Evolutionary conservation across 805 yeast species (phyloP), one percentile per base, ranked within the genome.

Genomic region (Yamadazyma olivae): DNA sequence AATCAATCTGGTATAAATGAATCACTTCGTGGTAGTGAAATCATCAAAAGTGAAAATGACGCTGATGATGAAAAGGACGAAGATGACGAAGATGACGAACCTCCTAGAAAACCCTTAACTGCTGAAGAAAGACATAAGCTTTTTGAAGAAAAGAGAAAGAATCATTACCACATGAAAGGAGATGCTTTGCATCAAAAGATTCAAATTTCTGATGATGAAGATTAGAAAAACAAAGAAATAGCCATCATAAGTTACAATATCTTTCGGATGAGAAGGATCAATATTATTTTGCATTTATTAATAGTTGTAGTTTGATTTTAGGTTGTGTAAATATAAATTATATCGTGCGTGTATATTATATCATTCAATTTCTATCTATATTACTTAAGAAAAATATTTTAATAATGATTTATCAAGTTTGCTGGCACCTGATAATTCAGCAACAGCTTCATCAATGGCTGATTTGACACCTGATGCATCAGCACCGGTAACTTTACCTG

Each of bases 91-190:
- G 70, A 61, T 6, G 62, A 56, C 7, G 74, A 67, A 20, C 69
- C 57, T 17, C 68, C 53, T 23, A 62, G 54, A 20, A 46, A 47
- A 20, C 67, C 63, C 19, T 58, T 57, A 27, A 63, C 73, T 20
- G 73, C 79, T 1, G 85, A 74, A 46, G 83, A 75, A 36, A 79
- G 74, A 48, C 91, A 83, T 53, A 70, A 60, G 40, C 59, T 68
- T 41, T 89, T 89, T 51, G 95, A 85, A 57, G 83, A 82, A 48
- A 69, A 79, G 74, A 76, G 96, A 53, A 87, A 85, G 53, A 65
- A 74, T 39, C 96, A 89, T 59, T 88, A 88, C 57, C 86, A 82
- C 50, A 48, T 68, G 57, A 75, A 74, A 43, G 80, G 71, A 2
- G 59, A 59, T 23, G 74, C 68, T 4, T 68, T 81, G 46, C 54